Evolutionary conservation across 352 stramenopile species (phyloP), one percentile per base, ranked within the genome.

Genomic region (Globisporangium barbulae): DNA sequence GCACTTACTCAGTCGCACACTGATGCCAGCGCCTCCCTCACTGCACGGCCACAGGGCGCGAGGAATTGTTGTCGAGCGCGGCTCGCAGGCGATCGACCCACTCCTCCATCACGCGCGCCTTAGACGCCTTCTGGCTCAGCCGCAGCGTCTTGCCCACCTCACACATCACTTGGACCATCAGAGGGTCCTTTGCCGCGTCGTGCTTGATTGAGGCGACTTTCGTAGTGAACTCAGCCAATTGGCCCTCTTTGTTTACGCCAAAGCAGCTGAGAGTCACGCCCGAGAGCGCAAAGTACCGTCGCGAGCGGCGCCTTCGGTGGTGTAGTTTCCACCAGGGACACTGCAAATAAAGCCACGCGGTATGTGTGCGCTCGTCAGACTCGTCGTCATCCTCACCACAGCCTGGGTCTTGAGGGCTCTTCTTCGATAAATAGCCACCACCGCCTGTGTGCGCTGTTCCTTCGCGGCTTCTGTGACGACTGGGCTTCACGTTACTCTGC

Each of bases 201-300:
- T 75, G 74, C n/a, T 35, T 42, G 15, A 61, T 72, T 13, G 49
- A 53, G n/a, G 53, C 59, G 58, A 86, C 52, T 5, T n/a, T 63
- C 25, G 56, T 35, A 9, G 63, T 71, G 55, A 81, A 81, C 5
- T 61, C 59, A 7, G 78, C 69, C 0, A 59, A 41, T 42, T 83
- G 72, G 25, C 75, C 75, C 60, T 83, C 75, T 47, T 75, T 77
- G 63, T 87, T 87, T 12, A 84, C 70, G 42, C 60, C 67, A 61
- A 87, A 87, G 60, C 73, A 81, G 72, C 78, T 83, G 41, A 84
- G 53, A 12, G 47, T 79, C 19, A 55, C 63, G 2, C 68, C 71
- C 5, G 69, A 81, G 53, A 85, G 69, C 39, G 83, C 75, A 22
- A 84, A 78, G 59, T 81, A 80, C 22, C 61, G 56, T 37, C 70